A percentile compares a stretch with the other conserved stretches of the same genome.
phyloP scores from a whole-genome alignment of 2,329 filamentous ascomycete species.

The Chaetoscypha palmicola region DNA sequence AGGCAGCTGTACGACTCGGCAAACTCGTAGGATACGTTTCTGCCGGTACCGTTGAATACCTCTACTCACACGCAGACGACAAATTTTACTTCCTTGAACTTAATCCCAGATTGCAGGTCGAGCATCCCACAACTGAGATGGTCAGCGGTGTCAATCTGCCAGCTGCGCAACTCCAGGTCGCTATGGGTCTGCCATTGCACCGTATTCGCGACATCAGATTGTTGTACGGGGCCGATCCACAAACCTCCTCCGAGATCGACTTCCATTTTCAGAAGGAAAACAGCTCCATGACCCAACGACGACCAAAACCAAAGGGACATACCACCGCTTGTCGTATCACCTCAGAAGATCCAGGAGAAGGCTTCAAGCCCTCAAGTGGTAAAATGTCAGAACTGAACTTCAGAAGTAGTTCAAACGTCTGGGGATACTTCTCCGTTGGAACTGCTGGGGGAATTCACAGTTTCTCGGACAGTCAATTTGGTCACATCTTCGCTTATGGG shows the following conservation, averaged over 20 bases:
- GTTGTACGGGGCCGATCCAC: constrained; percentile 90
- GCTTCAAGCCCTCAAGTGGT: constrained; percentile 98
- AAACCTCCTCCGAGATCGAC: constrained; percentile 80
- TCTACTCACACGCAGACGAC: constrained; percentile 96
- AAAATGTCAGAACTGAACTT: constrained; percentile 99
- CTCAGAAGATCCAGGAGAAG: constrained; percentile 96
- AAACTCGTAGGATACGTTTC: constrained; percentile 96
- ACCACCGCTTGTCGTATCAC: constrained; percentile 98
- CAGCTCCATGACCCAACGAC: constrained; percentile 76
- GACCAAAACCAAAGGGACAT: constrained; percentile 90
- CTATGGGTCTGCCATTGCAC: constrained; percentile 96
- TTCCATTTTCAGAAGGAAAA: constrained; percentile 89
- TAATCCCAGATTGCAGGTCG: constrained; percentile 98
- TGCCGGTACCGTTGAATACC: constrained; percentile 95
- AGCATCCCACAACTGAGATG: constrained; percentile 99
- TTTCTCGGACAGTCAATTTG: constrained; percentile 98
- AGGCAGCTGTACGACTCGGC: constrained; percentile 88
- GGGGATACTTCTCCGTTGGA: constrained; percentile 99
- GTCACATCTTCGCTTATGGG: constrained; percentile 98
- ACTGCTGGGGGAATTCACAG: constrained; percentile 96
- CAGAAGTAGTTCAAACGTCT: constrained; percentile 96
- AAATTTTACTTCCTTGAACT: constrained; percentile 99
- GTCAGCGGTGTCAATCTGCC: constrained; percentile 96
- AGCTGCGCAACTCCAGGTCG: constrained; percentile 94
- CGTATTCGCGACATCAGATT: constrained; percentile 93